These are phyloP conservation scores for Sherardia arvensis DNA, from an alignment of 257 asterid genomes.

Conservation along the genomic window DNA sequence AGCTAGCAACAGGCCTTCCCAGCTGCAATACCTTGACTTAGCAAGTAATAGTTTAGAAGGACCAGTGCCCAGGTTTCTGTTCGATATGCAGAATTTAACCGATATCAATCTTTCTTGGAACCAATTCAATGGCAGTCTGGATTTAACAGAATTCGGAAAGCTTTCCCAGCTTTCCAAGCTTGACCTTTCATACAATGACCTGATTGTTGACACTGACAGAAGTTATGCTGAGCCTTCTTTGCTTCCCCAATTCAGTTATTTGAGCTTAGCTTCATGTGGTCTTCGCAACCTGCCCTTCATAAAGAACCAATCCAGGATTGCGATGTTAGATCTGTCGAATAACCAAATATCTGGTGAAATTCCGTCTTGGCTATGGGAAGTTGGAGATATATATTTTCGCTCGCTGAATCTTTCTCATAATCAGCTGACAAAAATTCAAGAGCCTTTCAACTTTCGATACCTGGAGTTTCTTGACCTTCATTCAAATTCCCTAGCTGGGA, in stretches of 20 bases:
- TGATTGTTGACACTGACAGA: conserved; percentile 11
- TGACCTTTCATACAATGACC: conserved; percentile 21
- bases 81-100: conserved; percentile 24
- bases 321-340: conserved; percentile 39
- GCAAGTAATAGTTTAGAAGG: conserved; percentile 38
- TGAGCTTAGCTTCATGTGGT: conserved; percentile 42
- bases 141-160: conserved; percentile 2
- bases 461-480: conserved; percentile 32
- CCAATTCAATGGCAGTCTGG: conserved; percentile 31
- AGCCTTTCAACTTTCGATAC: conserved; percentile 29
- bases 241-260: conserved; percentile 15
- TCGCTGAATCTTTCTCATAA: conserved; percentile 44
- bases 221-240: conserved; percentile 5
- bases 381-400: conserved; percentile 17
- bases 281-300: conserved; percentile 31
- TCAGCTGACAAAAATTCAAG: conserved; percentile 26
- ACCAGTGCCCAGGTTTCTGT: conserved; percentile 35
- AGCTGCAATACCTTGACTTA: conserved; percentile 26
- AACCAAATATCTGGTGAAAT: conserved; percentile 40
- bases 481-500: conserved; percentile 33
- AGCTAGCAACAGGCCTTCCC: background rate
- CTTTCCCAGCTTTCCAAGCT: conserved; percentile 5
- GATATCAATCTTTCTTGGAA: conserved; percentile 32
- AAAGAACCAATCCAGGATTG: conserved; percentile 30
- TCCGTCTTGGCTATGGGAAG: conserved; percentile 52